Evolutionary conservation across 768 basidiomycete genomes (phyloP), one percentile per base, ranked within the genome.

Genomic region (Phaeolepiota aurea): DNA sequence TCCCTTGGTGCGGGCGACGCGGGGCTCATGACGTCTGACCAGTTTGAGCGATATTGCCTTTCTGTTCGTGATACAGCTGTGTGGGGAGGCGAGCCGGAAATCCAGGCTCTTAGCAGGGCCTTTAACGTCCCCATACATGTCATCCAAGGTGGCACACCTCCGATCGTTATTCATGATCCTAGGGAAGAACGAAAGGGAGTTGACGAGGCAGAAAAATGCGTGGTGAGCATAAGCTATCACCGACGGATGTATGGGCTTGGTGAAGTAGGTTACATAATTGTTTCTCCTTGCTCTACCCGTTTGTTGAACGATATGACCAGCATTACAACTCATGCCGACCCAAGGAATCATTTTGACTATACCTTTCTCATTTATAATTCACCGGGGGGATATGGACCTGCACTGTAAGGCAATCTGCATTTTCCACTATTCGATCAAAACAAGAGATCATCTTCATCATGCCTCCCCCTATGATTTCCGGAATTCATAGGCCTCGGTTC

Each of bases 31-130:
- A 74, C 68, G 9, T 68, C 64, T 15, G 54, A 58, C 32, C 69
- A 81, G 52, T 90, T 86, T 51, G 64, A 74, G 37, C 63, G 65
- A 40, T 98, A 99, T 56, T 96, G 92, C 56, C 59, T 64, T 42
- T 68, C 72, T 9, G 80, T 99, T 20, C 79, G 79, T 31, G 72
- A 83, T 55, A 93, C 91, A 16, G 82, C 79, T n/a, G 74, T 80
- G 20, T 98, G 96, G 96, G 96, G 96, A 37, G 94, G 96, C 23
- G 92, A 98, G 64, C 93, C 91, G 4, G 96, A 98, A 71, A 91
- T 99, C 21, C 71, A 86, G 50, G 96, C 96, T 2, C 67, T 98
- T 12, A 82, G 84, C 54, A 71, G 82, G 38, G 77, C 79, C 20
- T 97, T 76, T 58, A 73, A 80, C 41, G 65, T 93, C 28, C 84